Evolutionary conservation across 1,284 basidiomycete genomes (phyloP), one percentile per base, ranked within the genome.

Genomic region (Apiotrichum gracile): DNA sequence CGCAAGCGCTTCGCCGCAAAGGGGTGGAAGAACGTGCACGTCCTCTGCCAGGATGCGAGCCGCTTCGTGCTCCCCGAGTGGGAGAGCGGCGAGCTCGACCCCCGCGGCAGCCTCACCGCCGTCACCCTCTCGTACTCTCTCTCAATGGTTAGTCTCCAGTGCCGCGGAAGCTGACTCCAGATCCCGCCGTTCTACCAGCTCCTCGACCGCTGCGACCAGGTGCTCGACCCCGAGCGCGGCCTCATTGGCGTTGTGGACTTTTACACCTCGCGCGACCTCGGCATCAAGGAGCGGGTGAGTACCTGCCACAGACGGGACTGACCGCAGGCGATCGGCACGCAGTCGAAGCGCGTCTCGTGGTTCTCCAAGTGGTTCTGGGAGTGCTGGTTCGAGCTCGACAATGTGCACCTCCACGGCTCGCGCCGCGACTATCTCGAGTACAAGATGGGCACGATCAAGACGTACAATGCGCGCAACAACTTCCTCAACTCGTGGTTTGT

Each of bases 311-410:
- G 3, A 13, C 21, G 21, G 3, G 1, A n/a, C 55, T 53, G 50
- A 42, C 61, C 52, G 10, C 60, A 75, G 67, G 82, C 85, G 0
- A 86, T 87, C 46, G 86, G 86, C 3, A 85, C 85, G 1, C 78
- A 79, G 10, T 81, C 80, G 61, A 84, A 86, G 50, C 81, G 85
- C 57, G 85, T 85, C 51, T 82, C 82, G 9, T 88, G 85, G 85
- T 74, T 87, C 52, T 81, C 81, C 37, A 80, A 86, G 13, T 85
- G 85, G 83, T 90, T 90, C 77, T 90, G 86, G 85, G 83, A 85
- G 61, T 83, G 83, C 44, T 86, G 84, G 86, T 88, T 88, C 70
- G 84, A 86, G 60, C 80, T 88, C 51, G 87, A 90, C 69, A 85
- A 87, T 68, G 84, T 88, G 50, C 79, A 84, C 54, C 68, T 90